A percentile compares a stretch with the other conserved stretches of the same genome.
phyloP scores from a whole-genome alignment of 177 flowering plant species.

The Vitis hybrid region DNA sequence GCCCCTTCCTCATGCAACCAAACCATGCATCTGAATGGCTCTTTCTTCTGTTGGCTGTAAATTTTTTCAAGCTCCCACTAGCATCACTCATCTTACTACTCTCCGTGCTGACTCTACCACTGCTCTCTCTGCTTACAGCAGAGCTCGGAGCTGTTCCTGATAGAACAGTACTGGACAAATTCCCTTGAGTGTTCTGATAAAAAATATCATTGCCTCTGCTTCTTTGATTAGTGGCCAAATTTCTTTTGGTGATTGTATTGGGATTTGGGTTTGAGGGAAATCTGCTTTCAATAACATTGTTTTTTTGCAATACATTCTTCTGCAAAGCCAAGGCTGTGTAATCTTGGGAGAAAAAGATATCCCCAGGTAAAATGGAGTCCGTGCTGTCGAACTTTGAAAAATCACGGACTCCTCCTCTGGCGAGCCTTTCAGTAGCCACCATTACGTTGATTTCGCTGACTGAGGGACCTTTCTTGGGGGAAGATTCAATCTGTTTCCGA shows the following conservation, averaged over 20 bases:
- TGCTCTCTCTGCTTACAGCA: constrained; percentile 36
- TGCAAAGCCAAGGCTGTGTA: constrained; percentile 22
- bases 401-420: constrained; percentile 10
- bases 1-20: constrained; percentile 52
- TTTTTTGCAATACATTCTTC: constrained; percentile 19
- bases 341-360: constrained; percentile 63
- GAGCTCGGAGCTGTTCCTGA: constrained; percentile 34
- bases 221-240: constrained; percentile 16
- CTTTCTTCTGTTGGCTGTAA: constrained; percentile 50
- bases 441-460: constrained; percentile 66
- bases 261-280: constrained; percentile 21
- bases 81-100: constrained; percentile 46
- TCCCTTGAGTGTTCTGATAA: constrained; percentile 19
- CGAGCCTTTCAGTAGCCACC: constrained; percentile 43
- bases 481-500: constrained; percentile 29
- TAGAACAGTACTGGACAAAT: constrained; percentile 22
- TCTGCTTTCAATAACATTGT: constrained; percentile 14
- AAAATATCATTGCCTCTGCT: constrained; percentile 15
- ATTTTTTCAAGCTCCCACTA: constrained; percentile 41
- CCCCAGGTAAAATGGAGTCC: constrained; percentile 53
- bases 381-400: constrained; percentile 35
- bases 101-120: constrained; percentile 22
- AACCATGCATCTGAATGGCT: constrained; percentile 56
- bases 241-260: constrained; percentile 18
- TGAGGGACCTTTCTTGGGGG: constrained; percentile 25